A percentile compares a stretch with the other conserved stretches of the same genome.
Conservation (phyloP, 805 yeast genomes). For the Candida fluviatilis region DNA sequence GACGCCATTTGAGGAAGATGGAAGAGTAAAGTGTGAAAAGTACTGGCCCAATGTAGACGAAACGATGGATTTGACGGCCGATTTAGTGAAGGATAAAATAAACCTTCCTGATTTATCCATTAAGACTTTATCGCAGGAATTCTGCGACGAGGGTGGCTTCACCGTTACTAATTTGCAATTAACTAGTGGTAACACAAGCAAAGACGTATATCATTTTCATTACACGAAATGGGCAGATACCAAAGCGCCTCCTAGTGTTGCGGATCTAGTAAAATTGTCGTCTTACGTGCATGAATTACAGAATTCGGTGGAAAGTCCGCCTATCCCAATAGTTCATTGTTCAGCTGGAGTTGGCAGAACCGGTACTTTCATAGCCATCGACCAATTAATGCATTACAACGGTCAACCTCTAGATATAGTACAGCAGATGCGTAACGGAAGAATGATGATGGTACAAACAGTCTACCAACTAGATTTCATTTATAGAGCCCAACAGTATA, state of each 20-base stretch:
- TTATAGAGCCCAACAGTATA: constrained; percentile 19
- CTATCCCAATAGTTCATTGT: constrained; percentile 35
- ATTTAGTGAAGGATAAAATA: constrained; percentile 18
- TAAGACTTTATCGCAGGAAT: constrained; percentile 15
- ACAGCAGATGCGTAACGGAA: constrained; percentile 21
- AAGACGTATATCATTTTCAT: constrained; percentile 35
- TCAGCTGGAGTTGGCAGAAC: constrained; percentile 50
- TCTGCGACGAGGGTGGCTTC: constrained; percentile 15
- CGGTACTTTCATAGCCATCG: constrained; percentile 36
- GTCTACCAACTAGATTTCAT: constrained; percentile 31
- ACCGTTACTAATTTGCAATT: constrained; percentile 24
- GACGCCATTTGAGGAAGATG: constrained; percentile 49
- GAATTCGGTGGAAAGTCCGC: constrained; percentile 4
- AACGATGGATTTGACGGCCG: constrained; percentile 16
- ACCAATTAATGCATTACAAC: constrained; percentile 22
- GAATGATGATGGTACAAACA: constrained; percentile 46
- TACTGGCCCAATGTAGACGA: constrained; percentile 36
- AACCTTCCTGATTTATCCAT: constrained; percentile 14
- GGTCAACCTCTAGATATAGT: constrained; percentile 14
- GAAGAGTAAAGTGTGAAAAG: constrained; percentile 35
- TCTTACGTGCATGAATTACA: constrained; percentile 14
- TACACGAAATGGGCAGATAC: constrained; percentile 45
- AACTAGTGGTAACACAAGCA: constrained; percentile 12
- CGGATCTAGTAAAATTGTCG: constrained; percentile 25
- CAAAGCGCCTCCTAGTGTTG: constrained; percentile 30